Conservation (phyloP, 768 basidiomycete species). For the Coprinellus micaceus region DNA sequence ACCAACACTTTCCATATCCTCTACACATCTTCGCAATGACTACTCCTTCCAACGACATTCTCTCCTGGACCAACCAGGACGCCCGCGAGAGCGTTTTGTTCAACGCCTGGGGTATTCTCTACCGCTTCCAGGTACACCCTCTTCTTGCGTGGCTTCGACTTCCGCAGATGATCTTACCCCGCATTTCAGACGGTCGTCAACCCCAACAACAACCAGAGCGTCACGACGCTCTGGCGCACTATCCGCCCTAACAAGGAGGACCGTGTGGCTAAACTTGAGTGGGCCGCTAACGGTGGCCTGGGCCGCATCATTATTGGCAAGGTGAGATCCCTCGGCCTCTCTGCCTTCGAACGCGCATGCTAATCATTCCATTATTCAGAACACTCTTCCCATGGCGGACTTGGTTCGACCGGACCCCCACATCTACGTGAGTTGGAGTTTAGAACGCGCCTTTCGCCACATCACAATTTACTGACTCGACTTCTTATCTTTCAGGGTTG, state of each 20-base stretch:
- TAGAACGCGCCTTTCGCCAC: slow-evolving; percentile 7
- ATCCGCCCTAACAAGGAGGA: slow-evolving; percentile 84
- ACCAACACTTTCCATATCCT: slow-evolving; percentile 15
- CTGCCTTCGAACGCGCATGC: slow-evolving; percentile 17
- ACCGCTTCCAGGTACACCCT: slow-evolving; percentile 70
- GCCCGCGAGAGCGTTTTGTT: slow-evolving; percentile 81
- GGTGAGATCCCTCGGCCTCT: slow-evolving; percentile 35
- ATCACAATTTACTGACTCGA: slow-evolving; percentile 6
- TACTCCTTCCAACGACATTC: slow-evolving; percentile 58
- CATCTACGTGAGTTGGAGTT: slow-evolving; percentile 46
- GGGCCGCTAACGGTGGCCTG: slow-evolving; percentile 77
- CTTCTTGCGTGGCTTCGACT: slow-evolving; percentile 9
- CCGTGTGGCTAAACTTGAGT: slow-evolving; percentile 84
- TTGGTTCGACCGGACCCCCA: slow-evolving; percentile 68
- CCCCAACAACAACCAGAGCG: slow-evolving; percentile 60
- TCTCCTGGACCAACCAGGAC: slow-evolving; percentile 87
- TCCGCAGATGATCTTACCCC: slow-evolving; percentile 11
- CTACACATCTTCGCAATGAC: slow-evolving; percentile 37
- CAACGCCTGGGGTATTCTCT: slow-evolving; percentile 76
- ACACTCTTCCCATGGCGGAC: slow-evolving; percentile 78
- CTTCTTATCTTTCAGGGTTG: slow-evolving; percentile 40
- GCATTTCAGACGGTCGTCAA: slow-evolving; percentile 57
- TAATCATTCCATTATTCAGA: slow-evolving; percentile 42
- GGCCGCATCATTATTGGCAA: slow-evolving; percentile 85
- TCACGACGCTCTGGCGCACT: slow-evolving; percentile 77